Evolutionary conservation across 2,329 filamentous ascomycete species (phyloP).

Genomic region (Teratosphaeriaceae sp.): DNA sequence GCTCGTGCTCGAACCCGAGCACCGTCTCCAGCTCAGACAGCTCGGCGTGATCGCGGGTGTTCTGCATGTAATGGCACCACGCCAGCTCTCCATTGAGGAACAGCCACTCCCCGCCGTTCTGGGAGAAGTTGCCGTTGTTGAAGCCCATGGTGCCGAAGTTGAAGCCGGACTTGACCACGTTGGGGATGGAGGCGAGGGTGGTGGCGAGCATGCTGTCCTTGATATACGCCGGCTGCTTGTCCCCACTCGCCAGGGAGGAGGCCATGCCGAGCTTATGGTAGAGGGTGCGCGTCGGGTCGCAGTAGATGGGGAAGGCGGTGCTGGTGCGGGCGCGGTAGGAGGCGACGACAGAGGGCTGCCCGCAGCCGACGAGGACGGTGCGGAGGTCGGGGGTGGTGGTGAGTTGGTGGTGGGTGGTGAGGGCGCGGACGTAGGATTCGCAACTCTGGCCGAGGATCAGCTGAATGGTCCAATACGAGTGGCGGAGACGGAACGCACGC

Average conservation of each 20-base stretch:
- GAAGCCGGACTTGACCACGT: not conserved
- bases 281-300: slow-evolving; percentile 24
- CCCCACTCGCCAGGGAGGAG: slow-evolving; percentile 17
- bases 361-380: slow-evolving; percentile 29
- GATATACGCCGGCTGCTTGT: slow-evolving; percentile 24
- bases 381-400: slow-evolving; percentile 20
- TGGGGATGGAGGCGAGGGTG: not conserved
- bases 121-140: slow-evolving; percentile 23
- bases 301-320: slow-evolving; percentile 27
- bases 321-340: slow-evolving; percentile 25
- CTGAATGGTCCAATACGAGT: too few species aligned
- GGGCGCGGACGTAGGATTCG: slow-evolving; percentile 11
- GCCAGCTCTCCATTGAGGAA: slow-evolving; percentile 28
- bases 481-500: slow-evolving; percentile 27
- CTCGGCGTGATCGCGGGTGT: slow-evolving; percentile 30
- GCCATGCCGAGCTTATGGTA: slow-evolving; percentile 29
- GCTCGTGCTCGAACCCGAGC: slow-evolving; percentile 10
- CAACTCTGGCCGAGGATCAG: not conserved
- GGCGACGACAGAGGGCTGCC: slow-evolving; percentile 24
- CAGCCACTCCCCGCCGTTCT: slow-evolving; percentile 34
- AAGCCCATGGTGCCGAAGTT: slow-evolving; percentile 9
- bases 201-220: slow-evolving; percentile 14
- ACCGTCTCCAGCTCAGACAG: slow-evolving; percentile 26
- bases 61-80: slow-evolving; percentile 31
- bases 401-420: slow-evolving; percentile 14